Base-by-base conservation (phyloP, 129 eudicot species). In the Solidago caesia region DNA sequence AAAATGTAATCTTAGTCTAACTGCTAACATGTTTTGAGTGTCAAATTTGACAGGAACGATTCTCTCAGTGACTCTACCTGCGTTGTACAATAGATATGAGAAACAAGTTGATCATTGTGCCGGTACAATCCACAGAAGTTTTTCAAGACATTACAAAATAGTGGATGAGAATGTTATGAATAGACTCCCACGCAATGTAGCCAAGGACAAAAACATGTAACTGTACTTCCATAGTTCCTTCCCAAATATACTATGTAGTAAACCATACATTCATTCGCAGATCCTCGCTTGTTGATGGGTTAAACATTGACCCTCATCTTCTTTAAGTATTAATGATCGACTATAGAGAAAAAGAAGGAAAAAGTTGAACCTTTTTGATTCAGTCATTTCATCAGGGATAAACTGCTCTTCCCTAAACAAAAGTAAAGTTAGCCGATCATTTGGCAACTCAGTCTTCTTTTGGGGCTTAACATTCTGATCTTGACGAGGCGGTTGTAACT, bases 21-120 rank as follows among this genome's bases (percentile, higher is more conserved):
- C 41, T 53, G 16, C 63, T 81, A 42, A 77, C 57, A 5, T 73
- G 9, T 81, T 56, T 52, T 27, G 73, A 62, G 53, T 16, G 21
- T 69, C 2, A 62, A 55, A 70, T 57, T 41, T 75, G 75, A 14
- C 92, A 95, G 99, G 97, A 64, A 86, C 85, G 33, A 85, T 95
- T 68, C 53, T 91, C 29, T 89, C 84, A 2, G 84, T 89, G 49
- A 91, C 96, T 45, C 48, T 95, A 70, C 97, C 99, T 16, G 99
- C 96, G 11, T 82, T 95, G 81, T 95, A 89, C 81, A 88, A 86
- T 77, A 87, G 76, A 85, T 91, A 84, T 59, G 87, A 87, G 85
- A 86, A 83, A 25, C 82, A 26, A 57, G 87, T 95, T 58, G 96
- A 89, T 71, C 73, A 80, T 1, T 86, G 78, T 79, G 92, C 84